Evolutionary conservation across 2,329 filamentous ascomycete species (phyloP), one percentile per base, ranked within the genome.

Genomic region (Thermomyces lanuginosus): DNA sequence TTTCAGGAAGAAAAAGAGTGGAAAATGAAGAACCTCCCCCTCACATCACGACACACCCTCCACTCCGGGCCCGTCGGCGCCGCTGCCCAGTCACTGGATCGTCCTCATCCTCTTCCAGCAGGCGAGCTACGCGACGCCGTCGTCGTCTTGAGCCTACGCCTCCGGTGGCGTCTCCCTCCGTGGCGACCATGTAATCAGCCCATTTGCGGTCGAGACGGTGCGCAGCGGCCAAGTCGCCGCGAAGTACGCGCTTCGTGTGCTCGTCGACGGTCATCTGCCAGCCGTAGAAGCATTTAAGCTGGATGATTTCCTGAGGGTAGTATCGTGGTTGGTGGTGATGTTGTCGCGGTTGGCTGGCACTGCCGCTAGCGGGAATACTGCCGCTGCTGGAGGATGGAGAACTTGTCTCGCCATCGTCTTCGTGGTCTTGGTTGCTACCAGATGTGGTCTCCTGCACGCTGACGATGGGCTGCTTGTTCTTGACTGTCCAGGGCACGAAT

Each of bases 211-310:
- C 84, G 11, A 95, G 62, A n/a, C 80, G 63, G 19, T 64, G 65
- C 1, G 89, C 89, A 1, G 78, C 66, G 0, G 64, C 60, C 32
- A 82, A 66, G 35, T 92, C 79, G 5, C 81, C 81, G 4, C 69
- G 63, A 27, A 92, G 51, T 1, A 93, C 80, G 3, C 84, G 71
- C 56, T 84, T 86, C 28, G 74, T 83, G 52, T 95, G 86, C 49
- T 93, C 83, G 39, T 93, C 78, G 4, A 93, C 83, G 0, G 83
- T 93, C 56, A 81, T 80, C 55, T 95, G 86, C 70, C 81, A 93
- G 21, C 78, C 82, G 49, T 92, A 92, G 58, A 86, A 95, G 53
- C 83, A 92, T 52, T 92, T 93, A 22, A 95, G 64, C 4, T 72
- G 64, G 33, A 95, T 82, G 31, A 91, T 70, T 46, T 92, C 76